A percentile compares a stretch with the other conserved stretches of the same genome.
Conservation (phyloP, 116 monocot species). For the Cymodocea nodosa region DNA sequence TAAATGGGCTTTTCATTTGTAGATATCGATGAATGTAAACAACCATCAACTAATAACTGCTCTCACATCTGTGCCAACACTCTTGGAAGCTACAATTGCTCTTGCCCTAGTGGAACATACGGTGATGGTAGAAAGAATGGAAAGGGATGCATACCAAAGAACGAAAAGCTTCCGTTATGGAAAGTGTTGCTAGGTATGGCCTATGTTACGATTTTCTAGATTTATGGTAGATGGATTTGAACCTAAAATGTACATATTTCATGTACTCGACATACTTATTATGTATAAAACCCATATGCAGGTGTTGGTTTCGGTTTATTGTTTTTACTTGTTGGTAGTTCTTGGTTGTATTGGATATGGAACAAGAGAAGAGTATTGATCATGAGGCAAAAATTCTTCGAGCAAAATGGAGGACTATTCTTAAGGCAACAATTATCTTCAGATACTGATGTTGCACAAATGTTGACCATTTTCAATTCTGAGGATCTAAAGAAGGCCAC, state of each 20-base stretch:
- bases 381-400: conserved; percentile 29
- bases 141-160: conserved; percentile 13
- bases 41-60: conserved; percentile 13
- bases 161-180: conserved; percentile 6
- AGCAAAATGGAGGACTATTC: conserved; percentile 37
- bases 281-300: background rate
- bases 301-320: conserved; percentile 24
- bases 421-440: conserved; percentile 22
- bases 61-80: conserved; percentile 26
- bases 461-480: conserved; percentile 13
- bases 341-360: conserved; percentile 14
- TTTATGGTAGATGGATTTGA: background rate
- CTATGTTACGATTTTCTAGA: background rate
- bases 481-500: conserved; percentile 26
- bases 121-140: conserved; percentile 25
- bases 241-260: background rate
- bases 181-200: conserved; percentile 18
- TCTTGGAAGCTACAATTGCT: conserved; percentile 20
- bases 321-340: conserved; percentile 10
- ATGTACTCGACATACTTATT: background rate
- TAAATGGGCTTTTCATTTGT: background rate
- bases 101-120: conserved; percentile 12
- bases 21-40: conserved; percentile 40
- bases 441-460: background rate
- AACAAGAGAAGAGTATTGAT: conserved; percentile 21